Conservation (phyloP, 495 filamentous ascomycete species). For the Tetracladium setigerum region DNA sequence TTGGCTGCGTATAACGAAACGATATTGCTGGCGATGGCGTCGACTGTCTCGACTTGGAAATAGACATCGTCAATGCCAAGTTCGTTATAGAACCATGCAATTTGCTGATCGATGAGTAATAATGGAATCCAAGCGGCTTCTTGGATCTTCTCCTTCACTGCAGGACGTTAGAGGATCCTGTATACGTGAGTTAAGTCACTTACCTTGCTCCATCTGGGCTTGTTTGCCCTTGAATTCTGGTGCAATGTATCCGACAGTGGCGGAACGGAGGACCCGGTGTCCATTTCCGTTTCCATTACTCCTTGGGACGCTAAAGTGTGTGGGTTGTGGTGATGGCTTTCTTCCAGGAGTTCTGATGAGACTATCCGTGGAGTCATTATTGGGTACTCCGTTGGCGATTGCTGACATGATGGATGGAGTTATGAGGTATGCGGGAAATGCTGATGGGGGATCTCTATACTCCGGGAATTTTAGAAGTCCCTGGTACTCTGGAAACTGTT, state of each 20-base stretch:
- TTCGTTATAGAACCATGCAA: conserved; percentile 94
- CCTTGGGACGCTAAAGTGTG: conserved; percentile 71
- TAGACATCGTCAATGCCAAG: conserved; percentile 98
- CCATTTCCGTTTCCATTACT: conserved; percentile 43
- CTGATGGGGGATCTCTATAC: conserved; percentile 2
- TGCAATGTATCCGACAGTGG: conserved; percentile 91
- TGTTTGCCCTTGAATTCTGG: conserved; percentile 92
- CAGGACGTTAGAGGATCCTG: conserved; percentile 10
- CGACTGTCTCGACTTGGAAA: conserved; percentile 84
- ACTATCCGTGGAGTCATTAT: conserved; percentile 59
- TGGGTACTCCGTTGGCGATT: background rate
- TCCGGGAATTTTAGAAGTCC: background rate
- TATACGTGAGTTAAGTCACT: conserved; percentile 20
- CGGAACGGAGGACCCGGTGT: conserved; percentile 67
- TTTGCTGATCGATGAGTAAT: conserved; percentile 75
- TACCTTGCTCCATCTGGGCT: conserved; percentile 86
- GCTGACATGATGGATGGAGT: conserved; percentile 6
- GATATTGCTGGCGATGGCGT: conserved; percentile 86
- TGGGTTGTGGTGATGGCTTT: conserved; percentile 83
- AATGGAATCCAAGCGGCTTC: conserved; percentile 69
- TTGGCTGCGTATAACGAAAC: conserved; percentile 96
- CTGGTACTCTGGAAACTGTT: conserved; percentile 9
- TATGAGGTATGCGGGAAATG: conserved; percentile 10
- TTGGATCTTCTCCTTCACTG: conserved; percentile 17
- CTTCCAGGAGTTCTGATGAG: conserved; percentile 50